Base-by-base conservation (phyloP, 2,329 filamentous ascomycete genomes). In the Trichoderma breve region DNA sequence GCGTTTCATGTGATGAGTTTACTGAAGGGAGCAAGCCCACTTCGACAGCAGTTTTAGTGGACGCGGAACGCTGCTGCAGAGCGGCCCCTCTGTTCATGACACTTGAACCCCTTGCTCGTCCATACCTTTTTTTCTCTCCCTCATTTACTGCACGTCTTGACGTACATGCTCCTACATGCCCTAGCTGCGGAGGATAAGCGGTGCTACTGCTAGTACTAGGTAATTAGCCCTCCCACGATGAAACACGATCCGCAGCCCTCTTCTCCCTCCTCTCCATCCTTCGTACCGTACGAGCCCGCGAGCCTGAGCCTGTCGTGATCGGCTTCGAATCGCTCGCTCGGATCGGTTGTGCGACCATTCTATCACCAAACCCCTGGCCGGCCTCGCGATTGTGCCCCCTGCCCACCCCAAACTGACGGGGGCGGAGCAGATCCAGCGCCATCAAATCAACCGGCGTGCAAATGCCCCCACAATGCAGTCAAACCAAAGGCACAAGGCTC, bases 371-470 rank as follows among this genome's bases (percentile, higher is more conserved):
- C 55, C 67, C 57, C 43, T 28, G 55, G 55, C 36, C 30, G 14
- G 63, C 60, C 32, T 63, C 60, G 32, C 64, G 64, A 67, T 67
- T 67, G 47, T 28, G 21, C 51, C 64, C 64, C 64, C 64, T 67
- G 55, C 24, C 39, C 28, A 36, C 55, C 66, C 66, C 66, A 39
- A 71, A 57, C 24, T 71, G 60, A 64, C 68, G 68, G 68, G 68
- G 68, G 68, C 68, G 68, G 68, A 71, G 68, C 58, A 64, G 68
- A 71, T 71, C 68, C 60, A 63, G 68, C 60, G 60, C 68, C 68
- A 64, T 71, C 60, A 71, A 62, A 53, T 58, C 39, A 64, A 58
- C 60, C 68, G 68, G 68, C 68, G 68, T 57, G 43, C 43, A 32
- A 39, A 34, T 28, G 68, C 61, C 68, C 68, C 68, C 68, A 71